Conservation (phyloP, 2,329 filamentous ascomycete genomes). For the Talaromyces sp. region DNA sequence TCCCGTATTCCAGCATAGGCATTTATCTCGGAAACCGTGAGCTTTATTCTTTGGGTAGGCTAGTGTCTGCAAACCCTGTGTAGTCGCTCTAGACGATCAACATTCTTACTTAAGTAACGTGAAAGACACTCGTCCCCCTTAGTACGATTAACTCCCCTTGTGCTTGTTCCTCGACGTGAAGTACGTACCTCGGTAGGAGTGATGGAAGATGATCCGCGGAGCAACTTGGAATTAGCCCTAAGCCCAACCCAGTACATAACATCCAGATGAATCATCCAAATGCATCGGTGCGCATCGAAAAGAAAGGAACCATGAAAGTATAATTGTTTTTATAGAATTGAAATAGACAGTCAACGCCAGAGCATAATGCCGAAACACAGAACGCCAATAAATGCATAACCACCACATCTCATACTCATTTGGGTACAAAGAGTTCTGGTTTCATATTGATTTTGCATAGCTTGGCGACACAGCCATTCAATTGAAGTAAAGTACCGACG, state of each 20-base stretch:
- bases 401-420: background rate
- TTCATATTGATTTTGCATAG: slow-evolving; percentile 97
- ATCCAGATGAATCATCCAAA: background rate
- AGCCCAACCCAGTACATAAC: background rate
- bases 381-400: slow-evolving; percentile 16
- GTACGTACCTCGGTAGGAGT: no score
- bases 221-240: background rate
- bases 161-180: no score
- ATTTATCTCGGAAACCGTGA: background rate
- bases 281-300: background rate
- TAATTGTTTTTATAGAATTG: background rate
- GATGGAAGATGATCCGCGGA: background rate
- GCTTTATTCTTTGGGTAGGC: no score
- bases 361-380: background rate
- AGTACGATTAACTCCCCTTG: no score
- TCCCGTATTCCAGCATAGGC: no score
- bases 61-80: no score
- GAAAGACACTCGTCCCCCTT: no score
- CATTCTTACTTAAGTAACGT: no score
- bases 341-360: background rate
- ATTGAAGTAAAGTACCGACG: slow-evolving; percentile 88
- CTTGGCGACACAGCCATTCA: slow-evolving; percentile 87
- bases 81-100: no score
- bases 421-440: slow-evolving; percentile 68
- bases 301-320: background rate